Percentiles rank a stretch among this genome's conserved stretches.
Conservation (phyloP, 371 early-diverging fungal genomes). For the Dinochytrium kinnereticum region DNA sequence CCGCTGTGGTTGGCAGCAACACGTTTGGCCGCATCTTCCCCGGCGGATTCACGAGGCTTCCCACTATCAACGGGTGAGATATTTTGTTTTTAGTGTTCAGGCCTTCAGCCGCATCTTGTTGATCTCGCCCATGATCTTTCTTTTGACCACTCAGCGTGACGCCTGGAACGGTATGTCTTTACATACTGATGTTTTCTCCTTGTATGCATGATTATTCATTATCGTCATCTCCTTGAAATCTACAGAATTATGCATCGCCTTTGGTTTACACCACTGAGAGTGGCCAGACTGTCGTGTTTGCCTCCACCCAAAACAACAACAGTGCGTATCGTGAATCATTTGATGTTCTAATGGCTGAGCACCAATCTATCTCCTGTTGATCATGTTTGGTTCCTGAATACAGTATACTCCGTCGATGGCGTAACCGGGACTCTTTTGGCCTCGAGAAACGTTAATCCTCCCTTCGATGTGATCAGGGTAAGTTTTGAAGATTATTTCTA, state of each 20-base stretch:
- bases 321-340: neutral
- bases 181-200: neutral
- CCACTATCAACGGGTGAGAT: neutral
- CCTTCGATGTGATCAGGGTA: neutral
- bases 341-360: neutral
- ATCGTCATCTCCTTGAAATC: neutral
- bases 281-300: neutral
- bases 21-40: constrained; percentile 8
- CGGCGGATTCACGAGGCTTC: neutral
- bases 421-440: neutral
- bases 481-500: neutral
- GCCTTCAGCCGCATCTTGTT: no score
- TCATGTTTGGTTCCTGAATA: no score
- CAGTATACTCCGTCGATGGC: constrained; percentile 10
- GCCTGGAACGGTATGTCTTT: neutral
- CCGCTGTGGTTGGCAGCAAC: constrained; percentile 10
- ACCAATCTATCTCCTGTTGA: no score
- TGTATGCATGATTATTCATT: no score
- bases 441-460: neutral
- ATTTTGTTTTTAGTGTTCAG: no score
- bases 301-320: constrained; percentile 17
- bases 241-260: constrained; percentile 21
- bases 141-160: no score
- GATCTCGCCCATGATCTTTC: no score
- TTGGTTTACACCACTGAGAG: constrained; percentile 9